A percentile compares a stretch with the other conserved stretches of the same genome.
These are phyloP conservation scores for Keqinozyma sinolaborantium DNA, from an alignment of 1,139 yeast genomes.

Conservation along the genomic window DNA sequence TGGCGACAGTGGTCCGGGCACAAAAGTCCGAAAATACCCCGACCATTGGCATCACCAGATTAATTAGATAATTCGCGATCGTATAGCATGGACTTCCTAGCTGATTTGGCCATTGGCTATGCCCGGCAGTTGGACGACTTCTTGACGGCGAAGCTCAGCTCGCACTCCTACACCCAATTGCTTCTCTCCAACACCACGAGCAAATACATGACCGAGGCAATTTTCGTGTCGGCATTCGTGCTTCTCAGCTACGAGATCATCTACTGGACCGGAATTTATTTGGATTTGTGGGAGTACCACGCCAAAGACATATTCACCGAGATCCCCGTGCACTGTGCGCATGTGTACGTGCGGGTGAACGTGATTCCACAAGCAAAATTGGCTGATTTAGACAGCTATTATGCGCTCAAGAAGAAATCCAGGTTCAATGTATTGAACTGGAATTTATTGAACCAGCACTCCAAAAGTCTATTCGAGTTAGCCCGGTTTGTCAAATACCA, in stretches of 20 bases:
- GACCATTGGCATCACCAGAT: no score
- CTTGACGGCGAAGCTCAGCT: slow-evolving; percentile 3
- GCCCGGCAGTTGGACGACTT: slow-evolving; percentile 3
- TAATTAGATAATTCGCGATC: no score
- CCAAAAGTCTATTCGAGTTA: slow-evolving; percentile 18
- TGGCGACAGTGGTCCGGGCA: no score
- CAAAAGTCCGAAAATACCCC: no score
- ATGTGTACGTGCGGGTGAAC: slow-evolving; percentile 55
- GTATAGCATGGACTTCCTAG: no score
- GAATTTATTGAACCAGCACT: slow-evolving; percentile 23
- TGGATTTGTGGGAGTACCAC: slow-evolving; percentile 55
- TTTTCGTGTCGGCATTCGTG: slow-evolving; percentile 16
- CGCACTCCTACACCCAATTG: slow-evolving; percentile 7
- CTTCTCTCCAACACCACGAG: slow-evolving; percentile 19
- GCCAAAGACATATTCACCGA: slow-evolving; percentile 66
- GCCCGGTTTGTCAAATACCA: slow-evolving; percentile 53
- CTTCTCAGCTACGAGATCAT: slow-evolving; percentile 41
- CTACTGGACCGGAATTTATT: slow-evolving; percentile 47
- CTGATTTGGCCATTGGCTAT: neutral
- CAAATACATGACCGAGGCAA: slow-evolving; percentile 36
- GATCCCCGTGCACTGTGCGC: slow-evolving; percentile 77
- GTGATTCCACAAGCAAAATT: slow-evolving; percentile 21
- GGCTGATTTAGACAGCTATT: slow-evolving; percentile 22
- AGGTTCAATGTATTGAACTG: slow-evolving; percentile 24
- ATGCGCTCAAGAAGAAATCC: slow-evolving; percentile 22